Base-by-base conservation (phyloP, 345 rosid species). In the Acer negundo region DNA sequence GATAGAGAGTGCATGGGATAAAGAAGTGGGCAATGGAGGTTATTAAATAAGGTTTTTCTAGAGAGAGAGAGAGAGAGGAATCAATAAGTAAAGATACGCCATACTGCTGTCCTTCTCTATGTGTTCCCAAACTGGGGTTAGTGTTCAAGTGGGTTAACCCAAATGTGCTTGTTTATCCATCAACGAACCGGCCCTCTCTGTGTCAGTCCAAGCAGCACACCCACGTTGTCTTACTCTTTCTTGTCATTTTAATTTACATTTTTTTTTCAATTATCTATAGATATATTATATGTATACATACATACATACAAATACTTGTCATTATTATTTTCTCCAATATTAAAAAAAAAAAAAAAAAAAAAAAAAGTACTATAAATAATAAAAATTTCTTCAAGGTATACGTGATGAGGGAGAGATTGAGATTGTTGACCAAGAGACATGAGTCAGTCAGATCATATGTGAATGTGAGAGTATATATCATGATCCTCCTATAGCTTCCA, bases 1-100 rank as follows among this genome's bases (percentile, higher is more conserved):
- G 6, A 35, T 35, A n/a, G 38, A 35, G 35, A 85, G 80, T 86
- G 88, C 90, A 86, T 88, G 93, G 90, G 88, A 87, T 76, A 74
- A 85, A 83, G 86, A 75, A 74, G 90, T 83, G 88, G 93, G 87
- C 81, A 84, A 80, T 75, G 79, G 17, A 65, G 62, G 76, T 78
- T 69, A 67, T 76, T 84, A 83, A 75, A 81, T 80, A 88, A 82
- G 74, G 40, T 15, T 63, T 62, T 4, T 2, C 42, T n/a, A 69
- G 76, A 69, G 74, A 47, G n/a, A 20, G 56, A 24, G 63, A 47
- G 56, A 53, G 58, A 46, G 8, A 20, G 69, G 10, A 22, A 67
- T 64, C 70, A 69, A 62, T 26, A 6, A 22, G n/a, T 28, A 66
- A 81, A 70, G 77, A 80, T 75, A 35, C 47, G 81, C 82, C 85